Evolutionary conservation across 202 grass and related monocot genomes (phyloP).

Genomic region (Saccharum hybrid): DNA sequence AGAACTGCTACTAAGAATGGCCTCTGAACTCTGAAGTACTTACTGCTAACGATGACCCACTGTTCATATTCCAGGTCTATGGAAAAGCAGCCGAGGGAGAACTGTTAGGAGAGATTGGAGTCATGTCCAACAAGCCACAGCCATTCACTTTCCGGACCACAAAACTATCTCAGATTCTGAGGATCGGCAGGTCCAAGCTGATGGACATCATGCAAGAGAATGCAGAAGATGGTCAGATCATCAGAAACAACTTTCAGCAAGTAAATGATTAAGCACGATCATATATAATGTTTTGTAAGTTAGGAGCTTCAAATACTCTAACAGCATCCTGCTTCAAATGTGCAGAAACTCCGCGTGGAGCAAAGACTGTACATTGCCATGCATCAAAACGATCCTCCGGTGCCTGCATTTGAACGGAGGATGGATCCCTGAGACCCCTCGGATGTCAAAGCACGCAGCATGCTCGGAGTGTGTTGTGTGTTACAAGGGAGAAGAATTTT

Average conservation of each 20-base stretch:
- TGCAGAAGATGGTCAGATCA: conserved; percentile 49
- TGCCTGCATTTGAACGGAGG: conserved; percentile 4
- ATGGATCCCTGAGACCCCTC: conserved; percentile 10
- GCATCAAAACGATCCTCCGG: conserved; percentile 10
- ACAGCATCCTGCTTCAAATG: conserved; percentile 1
- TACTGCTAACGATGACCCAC: not conserved
- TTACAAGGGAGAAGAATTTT: not conserved
- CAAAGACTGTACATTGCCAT: conserved; percentile 21
- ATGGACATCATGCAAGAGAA: conserved; percentile 61
- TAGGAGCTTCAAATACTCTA: not conserved
- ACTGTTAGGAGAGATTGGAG: conserved; percentile 59
- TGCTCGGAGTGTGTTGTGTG: not conserved
- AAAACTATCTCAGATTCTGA: conserved; percentile 60
- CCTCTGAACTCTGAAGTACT: not conserved
- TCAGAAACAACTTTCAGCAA: conserved; percentile 56
- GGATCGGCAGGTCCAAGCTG: conserved; percentile 57
- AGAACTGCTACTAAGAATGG: not conserved
- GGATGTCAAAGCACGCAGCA: not conserved
- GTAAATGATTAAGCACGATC: conserved; percentile 15
- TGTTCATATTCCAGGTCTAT: conserved; percentile 45
- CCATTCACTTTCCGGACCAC: conserved; percentile 58
- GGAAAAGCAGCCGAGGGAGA: conserved; percentile 63
- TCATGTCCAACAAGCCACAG: conserved; percentile 67
- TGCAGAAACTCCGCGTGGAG: conserved; percentile 45
- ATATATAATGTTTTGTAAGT: not conserved